Conservation (phyloP, 768 basidiomycete species). For the Termitomyces heimii region DNA sequence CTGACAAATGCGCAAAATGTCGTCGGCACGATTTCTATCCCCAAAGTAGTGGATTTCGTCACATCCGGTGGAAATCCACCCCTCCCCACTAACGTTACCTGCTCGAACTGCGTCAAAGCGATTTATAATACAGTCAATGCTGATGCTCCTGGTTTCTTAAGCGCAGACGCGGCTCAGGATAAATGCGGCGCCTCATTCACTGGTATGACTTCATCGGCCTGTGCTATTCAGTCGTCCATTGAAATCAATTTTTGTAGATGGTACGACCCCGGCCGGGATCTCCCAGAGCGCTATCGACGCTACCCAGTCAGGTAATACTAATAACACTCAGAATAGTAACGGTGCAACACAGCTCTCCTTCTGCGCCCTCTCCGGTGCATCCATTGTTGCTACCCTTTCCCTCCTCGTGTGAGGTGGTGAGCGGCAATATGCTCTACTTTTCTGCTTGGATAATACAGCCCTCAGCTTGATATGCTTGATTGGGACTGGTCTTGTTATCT, state of each 20-base stretch:
- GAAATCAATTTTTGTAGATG: constrained; percentile 2
- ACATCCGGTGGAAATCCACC: background rate
- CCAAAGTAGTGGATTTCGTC: constrained; percentile 20
- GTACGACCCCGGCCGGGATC: constrained; percentile 6
- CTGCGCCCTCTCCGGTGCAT: background rate
- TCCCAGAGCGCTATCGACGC: constrained; percentile 1
- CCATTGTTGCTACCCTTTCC: background rate
- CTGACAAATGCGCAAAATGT: constrained; percentile 45
- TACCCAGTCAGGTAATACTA: background rate
- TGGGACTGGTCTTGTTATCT: background rate
- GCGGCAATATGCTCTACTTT: too few species aligned
- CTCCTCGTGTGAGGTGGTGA: background rate
- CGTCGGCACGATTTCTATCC: constrained; percentile 30
- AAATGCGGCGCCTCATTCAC: constrained; percentile 50
- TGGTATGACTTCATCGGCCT: constrained; percentile 26
- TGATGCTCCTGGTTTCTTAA: constrained; percentile 28
- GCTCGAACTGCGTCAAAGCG: constrained; percentile 49
- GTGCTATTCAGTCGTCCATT: background rate
- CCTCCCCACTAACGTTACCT: constrained; percentile 34
- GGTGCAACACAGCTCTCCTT: background rate
- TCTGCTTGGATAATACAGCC: background rate
- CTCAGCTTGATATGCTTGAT: background rate
- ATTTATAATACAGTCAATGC: constrained; percentile 37
- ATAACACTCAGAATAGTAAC: background rate
- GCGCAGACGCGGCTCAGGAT: constrained; percentile 19